A percentile compares a stretch with the other conserved stretches of the same genome.
Conservation (phyloP, 192 early-diverging fungal genomes). For the Mortierella claussenii region DNA sequence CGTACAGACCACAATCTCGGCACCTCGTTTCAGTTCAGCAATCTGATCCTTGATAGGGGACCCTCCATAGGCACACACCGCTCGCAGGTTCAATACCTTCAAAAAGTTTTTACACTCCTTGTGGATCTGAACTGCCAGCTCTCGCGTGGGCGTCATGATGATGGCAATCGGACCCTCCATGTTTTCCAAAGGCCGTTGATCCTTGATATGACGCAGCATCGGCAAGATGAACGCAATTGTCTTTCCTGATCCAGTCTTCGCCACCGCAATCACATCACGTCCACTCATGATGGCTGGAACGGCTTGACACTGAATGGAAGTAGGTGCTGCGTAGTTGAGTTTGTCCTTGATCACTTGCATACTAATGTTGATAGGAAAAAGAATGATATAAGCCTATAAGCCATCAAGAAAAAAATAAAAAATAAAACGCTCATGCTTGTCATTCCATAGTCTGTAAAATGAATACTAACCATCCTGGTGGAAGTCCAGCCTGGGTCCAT, state of each 20-base stretch:
- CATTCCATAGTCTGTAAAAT: no score
- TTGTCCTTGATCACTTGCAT: constrained; percentile 79
- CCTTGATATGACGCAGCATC: constrained; percentile 96
- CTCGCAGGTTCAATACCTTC: constrained; percentile 83
- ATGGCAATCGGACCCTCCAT: constrained; percentile 88
- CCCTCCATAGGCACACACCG: constrained; percentile 92
- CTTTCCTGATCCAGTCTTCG: constrained; percentile 95
- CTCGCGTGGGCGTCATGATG: constrained; percentile 94
- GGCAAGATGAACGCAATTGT: constrained; percentile 94
- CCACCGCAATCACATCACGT: constrained; percentile 94
- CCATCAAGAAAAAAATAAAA: neutral
- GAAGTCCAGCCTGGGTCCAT: constrained; percentile 98
- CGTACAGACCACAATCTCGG: constrained; percentile 93
- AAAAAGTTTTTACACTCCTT: constrained; percentile 92
- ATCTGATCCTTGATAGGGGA: constrained; percentile 90
- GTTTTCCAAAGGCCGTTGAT: constrained; percentile 79
- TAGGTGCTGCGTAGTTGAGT: constrained; percentile 86
- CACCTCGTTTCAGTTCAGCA: constrained; percentile 88
- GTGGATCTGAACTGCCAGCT: constrained; percentile 93
- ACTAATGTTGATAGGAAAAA: constrained; percentile 26
- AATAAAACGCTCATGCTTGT: neutral
- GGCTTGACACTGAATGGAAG: constrained; percentile 91
- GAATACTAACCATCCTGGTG: constrained; percentile 70
- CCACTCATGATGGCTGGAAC: constrained; percentile 98
- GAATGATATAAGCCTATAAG: neutral